Conservation (phyloP, 139 green algal species). For the Micractinium conductrix region DNA sequence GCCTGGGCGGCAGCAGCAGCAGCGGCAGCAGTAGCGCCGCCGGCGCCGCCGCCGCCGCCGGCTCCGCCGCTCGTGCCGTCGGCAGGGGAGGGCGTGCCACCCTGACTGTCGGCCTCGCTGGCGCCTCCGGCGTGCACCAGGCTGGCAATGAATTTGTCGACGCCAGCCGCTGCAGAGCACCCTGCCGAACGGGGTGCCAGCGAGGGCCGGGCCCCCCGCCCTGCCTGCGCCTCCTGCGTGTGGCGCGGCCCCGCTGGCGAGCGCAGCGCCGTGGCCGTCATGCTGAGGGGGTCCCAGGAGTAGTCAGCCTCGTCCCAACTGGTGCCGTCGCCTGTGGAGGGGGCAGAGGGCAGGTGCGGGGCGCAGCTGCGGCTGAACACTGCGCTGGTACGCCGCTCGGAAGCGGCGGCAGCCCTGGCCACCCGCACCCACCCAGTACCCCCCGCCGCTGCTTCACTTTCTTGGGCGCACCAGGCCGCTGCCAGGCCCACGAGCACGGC, state of each 20-base stretch:
- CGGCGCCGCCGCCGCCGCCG: neutral
- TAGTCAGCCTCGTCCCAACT: slow-evolving; percentile 29
- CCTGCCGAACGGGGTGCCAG: neutral
- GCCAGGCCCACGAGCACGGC: neutral
- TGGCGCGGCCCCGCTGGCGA: too few relatives aligned
- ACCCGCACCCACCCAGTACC: too few relatives aligned
- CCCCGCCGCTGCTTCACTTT: too few relatives aligned
- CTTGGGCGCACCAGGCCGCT: neutral
- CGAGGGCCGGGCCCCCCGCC: neutral
- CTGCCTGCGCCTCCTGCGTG: too few relatives aligned
- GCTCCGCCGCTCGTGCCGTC: neutral
- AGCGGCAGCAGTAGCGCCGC: neutral
- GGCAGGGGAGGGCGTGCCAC: neutral
- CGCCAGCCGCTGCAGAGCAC: neutral
- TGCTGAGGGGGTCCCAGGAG: slow-evolving; percentile 17
- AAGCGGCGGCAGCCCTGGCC: too few relatives aligned
- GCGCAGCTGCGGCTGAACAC: too few relatives aligned
- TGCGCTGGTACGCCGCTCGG: too few relatives aligned
- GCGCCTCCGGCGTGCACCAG: neutral
- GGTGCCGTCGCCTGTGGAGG: neutral
- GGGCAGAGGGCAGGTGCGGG: too few relatives aligned
- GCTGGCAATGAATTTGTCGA: neutral
- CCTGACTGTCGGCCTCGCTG: neutral
- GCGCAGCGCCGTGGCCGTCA: slow-evolving; percentile 13
- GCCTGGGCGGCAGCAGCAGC: neutral